phyloP scores from a whole-genome alignment of 768 basidiomycete species.

The Paxillus involutus region DNA sequence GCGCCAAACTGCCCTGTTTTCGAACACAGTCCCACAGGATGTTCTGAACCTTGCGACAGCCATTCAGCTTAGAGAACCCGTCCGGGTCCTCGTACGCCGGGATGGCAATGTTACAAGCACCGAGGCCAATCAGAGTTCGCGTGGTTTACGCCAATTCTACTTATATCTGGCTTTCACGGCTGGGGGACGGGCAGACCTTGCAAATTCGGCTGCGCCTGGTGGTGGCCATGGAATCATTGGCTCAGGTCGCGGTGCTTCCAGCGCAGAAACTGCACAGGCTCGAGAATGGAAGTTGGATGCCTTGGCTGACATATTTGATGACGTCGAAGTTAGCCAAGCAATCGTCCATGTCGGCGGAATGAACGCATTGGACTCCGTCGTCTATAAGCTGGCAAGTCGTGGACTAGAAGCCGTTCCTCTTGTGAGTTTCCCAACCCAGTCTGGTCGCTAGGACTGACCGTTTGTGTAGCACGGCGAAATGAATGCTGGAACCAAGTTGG shows the following conservation, averaged over 20 bases:
- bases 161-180: slow-evolving; percentile 95
- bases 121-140: slow-evolving; percentile 68
- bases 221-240: slow-evolving; percentile 88
- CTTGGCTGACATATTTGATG: slow-evolving; percentile 85
- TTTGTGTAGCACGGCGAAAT: slow-evolving; percentile 82
- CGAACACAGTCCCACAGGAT: slow-evolving; percentile 97
- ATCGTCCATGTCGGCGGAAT: slow-evolving; percentile 89
- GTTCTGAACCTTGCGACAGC: slow-evolving; percentile 93
- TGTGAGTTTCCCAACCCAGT: slow-evolving; percentile 47
- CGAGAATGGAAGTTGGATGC: slow-evolving; percentile 96
- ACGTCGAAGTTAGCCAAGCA: slow-evolving; percentile 76
- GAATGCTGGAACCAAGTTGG: slow-evolving; percentile 78
- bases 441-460: slow-evolving; percentile 9
- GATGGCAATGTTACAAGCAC: slow-evolving; percentile 79
- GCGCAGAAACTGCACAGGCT: slow-evolving; percentile 81
- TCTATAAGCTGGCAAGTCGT: slow-evolving; percentile 85
- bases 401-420: slow-evolving; percentile 87
- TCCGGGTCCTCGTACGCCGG: slow-evolving; percentile 94
- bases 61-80: slow-evolving; percentile 93
- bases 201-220: slow-evolving; percentile 37
- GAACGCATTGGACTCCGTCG: slow-evolving; percentile 82
- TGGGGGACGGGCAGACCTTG: slow-evolving; percentile 65
- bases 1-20: slow-evolving; percentile 92
- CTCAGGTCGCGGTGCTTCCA: slow-evolving; percentile 81
- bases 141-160: slow-evolving; percentile 93